These are phyloP conservation scores for Eucalyptus curtisii DNA, from an alignment of 345 rosid species.

Conservation along the genomic window DNA sequence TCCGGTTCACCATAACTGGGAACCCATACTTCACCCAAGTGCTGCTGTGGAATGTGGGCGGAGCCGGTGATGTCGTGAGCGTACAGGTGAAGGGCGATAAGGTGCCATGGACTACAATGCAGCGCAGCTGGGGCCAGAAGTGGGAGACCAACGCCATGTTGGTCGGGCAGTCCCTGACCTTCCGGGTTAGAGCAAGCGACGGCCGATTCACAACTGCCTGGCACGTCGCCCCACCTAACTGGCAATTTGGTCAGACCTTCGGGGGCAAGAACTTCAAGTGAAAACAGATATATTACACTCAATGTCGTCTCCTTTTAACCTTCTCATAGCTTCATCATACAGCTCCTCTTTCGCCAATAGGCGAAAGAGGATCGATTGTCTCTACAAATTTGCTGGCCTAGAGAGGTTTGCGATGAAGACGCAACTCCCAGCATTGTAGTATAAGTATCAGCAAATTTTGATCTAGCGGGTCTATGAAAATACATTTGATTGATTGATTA, in stretches of 20 bases:
- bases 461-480: background rate
- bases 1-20: constrained; percentile 46
- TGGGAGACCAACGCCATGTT: constrained; percentile 25
- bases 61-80: constrained; percentile 50
- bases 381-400: background rate
- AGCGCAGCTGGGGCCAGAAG: constrained; percentile 35
- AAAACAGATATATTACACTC: background rate
- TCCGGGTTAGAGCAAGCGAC: constrained; percentile 32
- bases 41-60: constrained; percentile 52
- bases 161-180: constrained; percentile 26
- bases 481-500: background rate
- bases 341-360: background rate
- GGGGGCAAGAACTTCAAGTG: constrained; percentile 36
- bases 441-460: background rate
- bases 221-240: constrained; percentile 25
- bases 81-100: constrained; percentile 44
- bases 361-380: background rate
- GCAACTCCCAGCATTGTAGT: background rate
- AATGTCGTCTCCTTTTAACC: background rate
- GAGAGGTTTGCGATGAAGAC: background rate
- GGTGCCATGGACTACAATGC: constrained; percentile 31
- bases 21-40: constrained; percentile 58
- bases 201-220: constrained; percentile 19
- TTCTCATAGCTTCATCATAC: background rate
- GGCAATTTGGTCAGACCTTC: constrained; percentile 41